Percentiles rank a stretch among this genome's conserved stretches.
phyloP scores from a whole-genome alignment of 2,329 filamentous ascomycete species.

The Cordyceps javanica region DNA sequence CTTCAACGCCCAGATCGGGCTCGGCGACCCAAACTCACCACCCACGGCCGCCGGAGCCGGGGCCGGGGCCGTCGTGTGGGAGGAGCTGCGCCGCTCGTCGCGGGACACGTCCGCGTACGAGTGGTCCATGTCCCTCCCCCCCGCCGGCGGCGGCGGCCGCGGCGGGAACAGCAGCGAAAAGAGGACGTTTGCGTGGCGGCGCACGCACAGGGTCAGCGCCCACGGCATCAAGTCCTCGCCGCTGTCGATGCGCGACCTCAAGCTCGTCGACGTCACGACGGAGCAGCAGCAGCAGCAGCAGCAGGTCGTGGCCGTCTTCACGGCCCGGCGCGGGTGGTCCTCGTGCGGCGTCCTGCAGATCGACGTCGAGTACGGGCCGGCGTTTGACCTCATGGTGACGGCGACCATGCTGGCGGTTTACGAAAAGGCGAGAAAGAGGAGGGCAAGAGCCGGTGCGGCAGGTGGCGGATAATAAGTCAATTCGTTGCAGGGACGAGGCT shows the following conservation, averaged over 20 bases:
- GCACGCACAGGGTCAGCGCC: conserved; percentile 1
- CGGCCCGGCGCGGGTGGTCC: neutral
- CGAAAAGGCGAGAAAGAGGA: neutral
- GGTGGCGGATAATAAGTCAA: too few relatives aligned
- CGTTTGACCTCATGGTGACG: neutral
- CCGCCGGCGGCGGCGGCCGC: neutral
- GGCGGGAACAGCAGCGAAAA: neutral
- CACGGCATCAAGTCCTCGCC: neutral
- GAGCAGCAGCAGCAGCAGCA: too few relatives aligned
- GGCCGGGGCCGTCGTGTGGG: too few relatives aligned
- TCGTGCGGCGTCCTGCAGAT: conserved; percentile 9
- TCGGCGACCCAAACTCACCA: conserved; percentile 3
- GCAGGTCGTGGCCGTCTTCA: conserved; percentile 2
- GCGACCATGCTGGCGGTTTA: conserved; percentile 4
- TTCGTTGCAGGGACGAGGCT: too few relatives aligned
- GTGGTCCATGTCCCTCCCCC: neutral
- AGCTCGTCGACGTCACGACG: conserved; percentile 7
- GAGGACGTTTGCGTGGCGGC: neutral
- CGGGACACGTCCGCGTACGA: neutral
- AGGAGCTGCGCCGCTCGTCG: neutral
- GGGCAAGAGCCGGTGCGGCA: too few relatives aligned
- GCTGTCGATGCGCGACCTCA: neutral
- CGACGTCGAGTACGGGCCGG: neutral
- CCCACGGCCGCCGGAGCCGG: too few relatives aligned
- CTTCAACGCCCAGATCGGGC: conserved; percentile 3